These are phyloP conservation scores for Coniochaeta hoffmannii DNA, from an alignment of 2,329 filamentous ascomycete genomes.

Conservation along the genomic window DNA sequence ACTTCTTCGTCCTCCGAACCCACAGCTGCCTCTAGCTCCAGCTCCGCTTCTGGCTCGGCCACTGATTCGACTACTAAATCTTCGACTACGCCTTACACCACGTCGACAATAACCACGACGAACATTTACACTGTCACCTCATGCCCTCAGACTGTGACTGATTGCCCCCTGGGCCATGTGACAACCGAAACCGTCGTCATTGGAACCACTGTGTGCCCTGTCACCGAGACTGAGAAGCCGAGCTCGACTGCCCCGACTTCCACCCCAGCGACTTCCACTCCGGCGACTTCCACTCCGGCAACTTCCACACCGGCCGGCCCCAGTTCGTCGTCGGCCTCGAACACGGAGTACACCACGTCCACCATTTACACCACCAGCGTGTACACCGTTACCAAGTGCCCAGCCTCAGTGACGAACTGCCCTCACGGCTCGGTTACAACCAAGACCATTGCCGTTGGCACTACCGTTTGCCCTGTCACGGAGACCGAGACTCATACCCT, in stretches of 20 bases:
- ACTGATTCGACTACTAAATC: not conserved
- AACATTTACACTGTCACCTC: not conserved
- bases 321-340: not conserved
- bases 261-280: not conserved
- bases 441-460: not conserved
- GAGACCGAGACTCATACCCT: no score
- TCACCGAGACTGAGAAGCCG: not conserved
- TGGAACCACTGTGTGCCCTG: not conserved
- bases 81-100: not conserved
- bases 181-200: not conserved
- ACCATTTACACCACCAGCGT: no score
- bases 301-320: no score
- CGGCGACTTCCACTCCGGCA: not conserved
- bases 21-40: no score
- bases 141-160: not conserved
- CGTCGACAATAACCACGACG: not conserved
- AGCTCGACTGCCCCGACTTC: not conserved
- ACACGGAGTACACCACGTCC: not conserved
- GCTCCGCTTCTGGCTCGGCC: not conserved
- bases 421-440: not conserved
- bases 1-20: no score
- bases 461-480: not conserved
- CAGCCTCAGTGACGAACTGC: not conserved
- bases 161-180: not conserved
- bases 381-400: no score